Conservation (phyloP, 139 green algal species). For the Edaphochlamys debaryana region DNA sequence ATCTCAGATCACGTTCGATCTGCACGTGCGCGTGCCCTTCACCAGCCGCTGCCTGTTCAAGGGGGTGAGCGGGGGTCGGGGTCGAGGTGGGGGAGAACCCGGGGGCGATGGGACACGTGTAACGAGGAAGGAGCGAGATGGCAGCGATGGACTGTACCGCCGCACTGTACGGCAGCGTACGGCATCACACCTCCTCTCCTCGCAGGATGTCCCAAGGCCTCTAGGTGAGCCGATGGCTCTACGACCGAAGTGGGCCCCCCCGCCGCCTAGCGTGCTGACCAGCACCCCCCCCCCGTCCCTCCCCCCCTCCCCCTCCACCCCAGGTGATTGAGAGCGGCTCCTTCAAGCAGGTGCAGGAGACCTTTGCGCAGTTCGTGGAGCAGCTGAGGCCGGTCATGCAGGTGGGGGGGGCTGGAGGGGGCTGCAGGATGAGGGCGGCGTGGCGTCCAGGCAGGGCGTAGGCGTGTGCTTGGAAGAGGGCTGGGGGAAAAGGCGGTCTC, state of each 20-base stretch:
- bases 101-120: not conserved
- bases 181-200: too few species aligned
- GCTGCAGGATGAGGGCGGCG: not conserved
- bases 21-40: constrained; percentile 49
- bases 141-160: too few species aligned
- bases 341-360: constrained; percentile 49
- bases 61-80: not conserved
- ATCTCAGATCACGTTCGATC: constrained; percentile 34
- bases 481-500: too few species aligned
- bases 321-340: constrained; percentile 54
- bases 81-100: not conserved
- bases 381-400: constrained; percentile 10
- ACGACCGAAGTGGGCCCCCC: too few species aligned
- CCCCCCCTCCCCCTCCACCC: too few species aligned
- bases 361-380: constrained; percentile 40
- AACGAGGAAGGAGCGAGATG: not conserved
- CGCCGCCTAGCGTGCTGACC: too few species aligned
- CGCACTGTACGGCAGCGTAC: too few species aligned
- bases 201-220: too few species aligned
- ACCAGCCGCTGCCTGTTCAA: constrained; percentile 58
- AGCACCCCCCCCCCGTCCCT: too few species aligned
- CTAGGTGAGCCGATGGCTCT: too few species aligned
- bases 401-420: not conserved
- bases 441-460: too few species aligned
- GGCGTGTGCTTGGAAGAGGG: too few species aligned